Base-by-base conservation (phyloP, 2,329 filamentous ascomycete genomes). In the Monascus ruber region DNA sequence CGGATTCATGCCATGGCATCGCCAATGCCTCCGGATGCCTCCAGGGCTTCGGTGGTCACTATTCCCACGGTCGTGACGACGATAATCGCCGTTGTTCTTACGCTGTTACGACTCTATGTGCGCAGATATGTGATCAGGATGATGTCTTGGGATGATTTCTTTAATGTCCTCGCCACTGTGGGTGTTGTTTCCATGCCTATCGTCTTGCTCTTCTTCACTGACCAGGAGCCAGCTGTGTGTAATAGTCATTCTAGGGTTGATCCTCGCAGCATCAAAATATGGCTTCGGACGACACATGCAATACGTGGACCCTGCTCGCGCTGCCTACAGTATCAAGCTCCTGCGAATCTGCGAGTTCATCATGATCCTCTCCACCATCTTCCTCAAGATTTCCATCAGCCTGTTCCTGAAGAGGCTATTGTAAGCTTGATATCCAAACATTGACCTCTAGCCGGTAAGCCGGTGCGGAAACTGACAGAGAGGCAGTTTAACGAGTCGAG, bases 381-480 rank as follows among this genome's bases (percentile, higher is more conserved):
- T 47, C 11, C 31, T 47, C 6, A 47, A 47, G 26, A 45, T 45
- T 9, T 45, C 44, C n/a, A 47, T 47, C 27, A 40, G 44, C 11
- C 37, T 47, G 6, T 43, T 45, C 17, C 25, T 47, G 28, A 47
- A 42, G 34, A 35, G 44, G 31, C 38, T 47, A 7, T 47, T 47
- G 44, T 47, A 37, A 17, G 36, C 17, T 17, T 17, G 17, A 17
- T 17, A 17, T 33, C 25, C 32, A 36, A 5, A n/a, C 26, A n/a
- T 11, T n/a, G 11, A 7, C 5, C 24, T 25, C 28, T 17, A 7
- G 17, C 17, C 5, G 8, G 28, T 26, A 11, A 31, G 28, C 27
- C 10, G 32, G 6, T 17, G 17, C 33, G n/a, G 37, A 31, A 26
- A 5, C 11, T 17, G 17, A 17, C 17, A 17, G 17, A 17, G 3